Conservation (phyloP, 73 alveolate genomes). For the Tetrahymena malaccensis region DNA sequence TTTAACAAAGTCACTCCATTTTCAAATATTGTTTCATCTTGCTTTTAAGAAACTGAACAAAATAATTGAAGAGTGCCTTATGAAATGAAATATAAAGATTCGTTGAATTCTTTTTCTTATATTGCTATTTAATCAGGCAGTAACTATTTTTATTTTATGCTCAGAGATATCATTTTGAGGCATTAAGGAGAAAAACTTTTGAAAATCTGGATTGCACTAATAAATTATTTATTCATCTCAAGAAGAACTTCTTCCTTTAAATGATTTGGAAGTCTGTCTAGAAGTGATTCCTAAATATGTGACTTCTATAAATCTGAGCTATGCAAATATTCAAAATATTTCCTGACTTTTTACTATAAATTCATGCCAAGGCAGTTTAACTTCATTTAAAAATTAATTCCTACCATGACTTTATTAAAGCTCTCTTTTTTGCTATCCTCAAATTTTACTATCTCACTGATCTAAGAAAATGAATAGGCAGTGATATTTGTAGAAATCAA, state of each 20-base stretch:
- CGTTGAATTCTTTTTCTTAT: background rate
- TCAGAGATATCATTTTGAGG: background rate
- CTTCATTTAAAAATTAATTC: background rate
- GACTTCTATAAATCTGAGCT: background rate
- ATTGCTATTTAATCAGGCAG: background rate
- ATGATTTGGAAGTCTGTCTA: background rate
- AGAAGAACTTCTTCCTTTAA: background rate
- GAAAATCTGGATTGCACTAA: background rate
- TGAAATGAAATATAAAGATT: background rate
- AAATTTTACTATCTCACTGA: background rate
- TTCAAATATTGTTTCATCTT: background rate
- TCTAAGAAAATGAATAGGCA: background rate
- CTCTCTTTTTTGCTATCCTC: background rate
- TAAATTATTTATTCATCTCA: background rate
- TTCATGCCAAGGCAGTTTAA: background rate
- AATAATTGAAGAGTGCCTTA: background rate
- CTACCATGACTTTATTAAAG: background rate
- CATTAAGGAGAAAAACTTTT: background rate
- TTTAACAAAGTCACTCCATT: background rate
- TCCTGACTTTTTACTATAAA: background rate
- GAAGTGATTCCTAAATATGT: background rate
- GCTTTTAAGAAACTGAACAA: background rate
- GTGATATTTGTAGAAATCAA: background rate
- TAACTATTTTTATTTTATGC: background rate
- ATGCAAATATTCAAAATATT: background rate